Base-by-base conservation (phyloP, 164 flowering plant genomes). In the Vitis riparia region DNA sequence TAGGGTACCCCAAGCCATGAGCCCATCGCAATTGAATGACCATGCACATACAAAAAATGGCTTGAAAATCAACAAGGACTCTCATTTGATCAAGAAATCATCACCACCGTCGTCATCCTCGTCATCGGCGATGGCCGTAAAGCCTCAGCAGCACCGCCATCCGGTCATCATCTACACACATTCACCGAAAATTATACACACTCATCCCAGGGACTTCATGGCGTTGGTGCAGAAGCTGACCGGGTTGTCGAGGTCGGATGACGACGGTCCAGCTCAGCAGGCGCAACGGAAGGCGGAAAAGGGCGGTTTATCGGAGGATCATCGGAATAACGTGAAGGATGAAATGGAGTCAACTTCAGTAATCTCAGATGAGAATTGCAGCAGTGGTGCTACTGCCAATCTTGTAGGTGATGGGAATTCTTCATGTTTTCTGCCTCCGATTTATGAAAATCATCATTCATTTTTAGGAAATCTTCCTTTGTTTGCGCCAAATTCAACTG, bases 111-210 rank as follows among this genome's bases (percentile, higher is more conserved):
- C 80, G 50, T 30, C 70, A 0, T 49, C 71, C 0, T 44, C 71
- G 13, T 29, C 65, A 30, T 19, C 66, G 11, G 19, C 59, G 50
- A 30, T 32, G 11, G 44, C 75, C 1, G 37, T 19, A 10, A 73
- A 60, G 77, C 73, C 68, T 13, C 71, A 59, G 37, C 74, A 57
- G 37, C 78, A 72, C 14, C 76, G 77, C 19, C 82, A 70, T 1
- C 86, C 86, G 48, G 86, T 83, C 5, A 83, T 80, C 57, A 80
- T 83, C 62, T 83, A 83, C 80, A 80, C 82, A 9, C 83, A 83
- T 60, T 78, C 82, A 0, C 86, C 86, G 0, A 76, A 78, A 47
- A 19, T 83, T 27, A 83, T 83, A 62, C 82, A 83, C 71, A 80
- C 86, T 2, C 62, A 76, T 14, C 83, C 85, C 1, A 47, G 52